Evolutionary conservation across 768 basidiomycete genomes (phyloP).

Genomic region (Sporobolomyces pararoseus): DNA sequence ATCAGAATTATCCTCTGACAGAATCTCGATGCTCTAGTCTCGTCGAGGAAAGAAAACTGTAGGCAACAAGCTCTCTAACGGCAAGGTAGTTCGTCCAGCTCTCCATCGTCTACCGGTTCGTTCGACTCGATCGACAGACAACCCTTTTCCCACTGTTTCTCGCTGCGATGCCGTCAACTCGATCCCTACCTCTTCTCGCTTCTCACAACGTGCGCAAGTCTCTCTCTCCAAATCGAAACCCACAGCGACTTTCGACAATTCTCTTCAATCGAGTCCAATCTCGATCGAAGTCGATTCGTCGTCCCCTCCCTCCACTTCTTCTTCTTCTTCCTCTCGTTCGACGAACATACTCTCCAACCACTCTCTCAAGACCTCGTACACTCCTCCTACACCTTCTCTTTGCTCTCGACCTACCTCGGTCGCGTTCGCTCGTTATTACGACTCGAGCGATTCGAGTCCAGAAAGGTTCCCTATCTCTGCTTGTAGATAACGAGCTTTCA

Average conservation of each 20-base stretch:
- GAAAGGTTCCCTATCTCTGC: slow-evolving; percentile 7
- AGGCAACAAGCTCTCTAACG: background rate
- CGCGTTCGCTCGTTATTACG: background rate
- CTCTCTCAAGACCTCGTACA: background rate
- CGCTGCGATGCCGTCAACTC: background rate
- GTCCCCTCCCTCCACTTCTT: too few species aligned
- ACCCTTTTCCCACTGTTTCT: background rate
- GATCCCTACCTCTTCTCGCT: background rate
- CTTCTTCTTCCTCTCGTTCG: background rate
- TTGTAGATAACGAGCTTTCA: background rate
- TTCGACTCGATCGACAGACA: background rate
- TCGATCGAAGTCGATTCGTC: too few species aligned
- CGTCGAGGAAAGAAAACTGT: background rate
- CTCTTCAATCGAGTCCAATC: too few species aligned
- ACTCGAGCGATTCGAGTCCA: background rate
- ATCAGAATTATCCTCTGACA: background rate
- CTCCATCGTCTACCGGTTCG: background rate
- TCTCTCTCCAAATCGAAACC: too few species aligned
- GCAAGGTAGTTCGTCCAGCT: background rate
- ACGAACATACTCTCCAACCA: too few species aligned
- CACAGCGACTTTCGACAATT: too few species aligned
- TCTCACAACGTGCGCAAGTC: background rate
- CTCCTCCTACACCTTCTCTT: background rate
- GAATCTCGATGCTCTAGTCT: background rate
- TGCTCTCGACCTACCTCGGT: background rate